Evolutionary conservation across 352 stramenopile genomes (phyloP).

Genomic region (Plasmopara muralis): DNA sequence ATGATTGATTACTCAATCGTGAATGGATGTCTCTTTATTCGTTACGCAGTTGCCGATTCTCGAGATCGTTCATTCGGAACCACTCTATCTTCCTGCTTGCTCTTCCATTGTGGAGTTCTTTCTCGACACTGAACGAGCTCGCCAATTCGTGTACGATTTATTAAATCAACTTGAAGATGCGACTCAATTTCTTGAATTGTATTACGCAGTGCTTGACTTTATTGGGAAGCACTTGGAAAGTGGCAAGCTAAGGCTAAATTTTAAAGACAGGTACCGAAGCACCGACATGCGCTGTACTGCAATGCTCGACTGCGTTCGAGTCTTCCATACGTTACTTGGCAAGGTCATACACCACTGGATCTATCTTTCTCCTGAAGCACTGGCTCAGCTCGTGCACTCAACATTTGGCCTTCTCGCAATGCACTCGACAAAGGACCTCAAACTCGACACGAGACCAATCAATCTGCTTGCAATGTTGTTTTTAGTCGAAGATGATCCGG

Average conservation of each 20-base stretch:
- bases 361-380: slow-evolving; percentile 37
- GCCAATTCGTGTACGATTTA: slow-evolving; percentile 34
- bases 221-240: slow-evolving; percentile 21
- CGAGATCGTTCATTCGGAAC: slow-evolving; percentile 45
- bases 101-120: slow-evolving; percentile 29
- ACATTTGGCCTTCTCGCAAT: slow-evolving; percentile 43
- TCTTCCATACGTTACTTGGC: slow-evolving; percentile 33
- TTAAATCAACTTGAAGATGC: slow-evolving; percentile 42
- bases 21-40: slow-evolving; percentile 4
- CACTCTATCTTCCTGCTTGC: slow-evolving; percentile 28
- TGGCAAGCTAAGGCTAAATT: slow-evolving; percentile 25
- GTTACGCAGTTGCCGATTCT: slow-evolving; percentile 37
- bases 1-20: background rate
- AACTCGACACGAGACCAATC: slow-evolving; percentile 16
- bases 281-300: slow-evolving; percentile 5
- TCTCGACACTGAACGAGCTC: slow-evolving; percentile 22
- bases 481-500: slow-evolving; percentile 22
- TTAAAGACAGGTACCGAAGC: slow-evolving; percentile 9
- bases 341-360: slow-evolving; percentile 44
- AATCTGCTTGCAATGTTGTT: slow-evolving; percentile 28
- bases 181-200: slow-evolving; percentile 41
- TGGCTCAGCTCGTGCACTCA: slow-evolving; percentile 34
- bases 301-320: slow-evolving; percentile 34
- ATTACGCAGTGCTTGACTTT: slow-evolving; percentile 42
- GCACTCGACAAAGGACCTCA: slow-evolving; percentile 24